Evolutionary conservation across 768 basidiomycete species (phyloP).

Genomic region (Auricularia sp.): DNA sequence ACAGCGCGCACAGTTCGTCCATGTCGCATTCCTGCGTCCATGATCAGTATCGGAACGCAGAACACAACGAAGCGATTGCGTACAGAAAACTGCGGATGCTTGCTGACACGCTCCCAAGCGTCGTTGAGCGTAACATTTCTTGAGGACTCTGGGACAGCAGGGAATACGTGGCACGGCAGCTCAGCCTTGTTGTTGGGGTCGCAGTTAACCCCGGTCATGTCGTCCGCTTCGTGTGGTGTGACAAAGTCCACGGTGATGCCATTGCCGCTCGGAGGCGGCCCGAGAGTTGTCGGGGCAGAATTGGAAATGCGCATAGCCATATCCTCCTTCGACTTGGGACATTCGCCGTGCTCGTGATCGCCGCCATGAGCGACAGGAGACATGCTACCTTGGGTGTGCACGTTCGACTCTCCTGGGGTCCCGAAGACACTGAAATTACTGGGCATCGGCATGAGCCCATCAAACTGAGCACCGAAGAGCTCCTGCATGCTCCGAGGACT

Average conservation of each 20-base stretch:
- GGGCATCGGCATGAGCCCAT: constrained; percentile 16
- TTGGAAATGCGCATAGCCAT: constrained; percentile 37
- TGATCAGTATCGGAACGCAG: constrained; percentile 1
- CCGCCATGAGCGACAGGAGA: constrained; percentile 20
- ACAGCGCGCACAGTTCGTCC: constrained; percentile 67
- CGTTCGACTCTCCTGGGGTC: constrained; percentile 18
- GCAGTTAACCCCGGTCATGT: constrained; percentile 39
- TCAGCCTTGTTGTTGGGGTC: not conserved
- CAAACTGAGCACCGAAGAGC: constrained; percentile 11
- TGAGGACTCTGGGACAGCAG: constrained; percentile 56
- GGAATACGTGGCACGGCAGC: constrained; percentile 59
- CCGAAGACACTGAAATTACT: constrained; percentile 17
- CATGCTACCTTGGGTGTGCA: not conserved
- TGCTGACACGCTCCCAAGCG: constrained; percentile 70
- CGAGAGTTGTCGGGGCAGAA: constrained; percentile 20
- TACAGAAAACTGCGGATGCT: constrained; percentile 68
- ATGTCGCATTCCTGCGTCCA: constrained; percentile 57
- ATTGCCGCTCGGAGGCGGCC: constrained; percentile 48
- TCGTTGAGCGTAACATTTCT: constrained; percentile 67
- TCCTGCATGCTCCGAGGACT: not conserved
- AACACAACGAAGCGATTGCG: constrained; percentile 13
- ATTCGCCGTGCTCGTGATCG: constrained; percentile 15
- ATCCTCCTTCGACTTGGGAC: constrained; percentile 49
- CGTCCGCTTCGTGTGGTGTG: constrained; percentile 27
- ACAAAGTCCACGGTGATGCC: constrained; percentile 7